A percentile compares a stretch with the other conserved stretches of the same genome.
Conservation (phyloP, 495 filamentous ascomycete genomes). For the Podospora australis region DNA sequence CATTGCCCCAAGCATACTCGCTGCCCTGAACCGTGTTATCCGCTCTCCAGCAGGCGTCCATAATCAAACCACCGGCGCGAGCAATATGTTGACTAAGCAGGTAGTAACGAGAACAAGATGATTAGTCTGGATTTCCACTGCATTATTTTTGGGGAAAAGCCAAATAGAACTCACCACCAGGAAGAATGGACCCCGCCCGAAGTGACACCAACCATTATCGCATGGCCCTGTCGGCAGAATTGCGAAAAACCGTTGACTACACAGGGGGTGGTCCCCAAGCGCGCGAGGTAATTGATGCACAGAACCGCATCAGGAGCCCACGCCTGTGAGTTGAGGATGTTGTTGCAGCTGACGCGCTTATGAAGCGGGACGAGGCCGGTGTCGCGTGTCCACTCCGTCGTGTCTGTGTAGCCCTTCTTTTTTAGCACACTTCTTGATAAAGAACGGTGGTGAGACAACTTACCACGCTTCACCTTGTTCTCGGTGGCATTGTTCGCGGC, state of each 20-base stretch:
- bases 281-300: background rate
- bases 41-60: background rate
- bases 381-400: too few relatives aligned
- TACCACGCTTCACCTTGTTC: background rate
- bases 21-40: background rate
- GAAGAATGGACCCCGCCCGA: too few relatives aligned
- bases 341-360: background rate
- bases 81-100: background rate
- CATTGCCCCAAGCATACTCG: slow-evolving; percentile 3
- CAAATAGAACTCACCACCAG: too few relatives aligned
- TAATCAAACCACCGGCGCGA: background rate
- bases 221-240: background rate
- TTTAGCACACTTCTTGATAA: background rate
- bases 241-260: background rate
- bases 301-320: background rate
- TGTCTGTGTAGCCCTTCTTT: background rate
- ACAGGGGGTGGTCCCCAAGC: background rate
- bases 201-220: background rate
- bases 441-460: background rate
- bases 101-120: too few relatives aligned
- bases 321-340: background rate
- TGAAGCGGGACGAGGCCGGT: too few relatives aligned
- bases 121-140: background rate
- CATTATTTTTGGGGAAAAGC: too few relatives aligned
- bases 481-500: too few relatives aligned